These are phyloP conservation scores for Pseudogymnoascus sp. DNA, from an alignment of 2,329 filamentous ascomycete species.

Conservation along the genomic window DNA sequence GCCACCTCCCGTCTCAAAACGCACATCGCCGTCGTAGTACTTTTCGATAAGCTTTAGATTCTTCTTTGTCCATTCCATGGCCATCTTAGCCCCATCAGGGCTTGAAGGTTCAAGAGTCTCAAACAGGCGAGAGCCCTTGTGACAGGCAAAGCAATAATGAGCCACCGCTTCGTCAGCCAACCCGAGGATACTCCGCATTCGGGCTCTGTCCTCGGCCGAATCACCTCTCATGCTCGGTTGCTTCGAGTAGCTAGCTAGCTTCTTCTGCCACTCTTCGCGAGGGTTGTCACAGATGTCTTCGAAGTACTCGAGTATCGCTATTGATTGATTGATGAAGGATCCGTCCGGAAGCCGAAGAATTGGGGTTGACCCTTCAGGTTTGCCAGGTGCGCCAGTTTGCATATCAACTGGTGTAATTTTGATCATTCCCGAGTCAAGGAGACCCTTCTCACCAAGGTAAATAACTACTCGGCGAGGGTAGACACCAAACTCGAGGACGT, in stretches of 20 bases:
- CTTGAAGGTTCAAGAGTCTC: slow-evolving; percentile 2
- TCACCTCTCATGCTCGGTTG: slow-evolving; percentile 7
- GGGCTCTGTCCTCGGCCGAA: slow-evolving; percentile 5
- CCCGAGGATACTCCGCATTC: slow-evolving; percentile 8
- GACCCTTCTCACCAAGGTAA: slow-evolving; percentile 9
- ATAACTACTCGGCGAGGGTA: slow-evolving; percentile 12
- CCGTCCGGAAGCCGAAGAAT: slow-evolving; percentile 17
- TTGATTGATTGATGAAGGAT: slow-evolving; percentile 18
- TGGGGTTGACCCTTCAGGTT: slow-evolving; percentile 18
- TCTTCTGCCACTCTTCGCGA: background rate
- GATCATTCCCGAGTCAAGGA: background rate
- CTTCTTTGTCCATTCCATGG: background rate
- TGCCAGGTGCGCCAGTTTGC: slow-evolving; percentile 15
- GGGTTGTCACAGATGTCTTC: slow-evolving; percentile 19
- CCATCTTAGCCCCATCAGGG: background rate
- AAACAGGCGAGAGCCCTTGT: slow-evolving; percentile 8
- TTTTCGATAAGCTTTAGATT: slow-evolving; percentile 9
- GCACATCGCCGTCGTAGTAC: slow-evolving; percentile 10
- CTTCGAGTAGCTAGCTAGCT: background rate
- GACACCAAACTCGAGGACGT: slow-evolving; percentile 8
- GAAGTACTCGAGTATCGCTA: slow-evolving; percentile 22
- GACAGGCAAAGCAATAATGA: slow-evolving; percentile 7
- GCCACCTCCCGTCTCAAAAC: background rate
- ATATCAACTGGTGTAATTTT: slow-evolving; percentile 1
- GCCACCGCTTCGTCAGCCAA: slow-evolving; percentile 9